These are phyloP conservation scores for Solanum okadae DNA, from an alignment of 257 asterid genomes.

Conservation along the genomic window DNA sequence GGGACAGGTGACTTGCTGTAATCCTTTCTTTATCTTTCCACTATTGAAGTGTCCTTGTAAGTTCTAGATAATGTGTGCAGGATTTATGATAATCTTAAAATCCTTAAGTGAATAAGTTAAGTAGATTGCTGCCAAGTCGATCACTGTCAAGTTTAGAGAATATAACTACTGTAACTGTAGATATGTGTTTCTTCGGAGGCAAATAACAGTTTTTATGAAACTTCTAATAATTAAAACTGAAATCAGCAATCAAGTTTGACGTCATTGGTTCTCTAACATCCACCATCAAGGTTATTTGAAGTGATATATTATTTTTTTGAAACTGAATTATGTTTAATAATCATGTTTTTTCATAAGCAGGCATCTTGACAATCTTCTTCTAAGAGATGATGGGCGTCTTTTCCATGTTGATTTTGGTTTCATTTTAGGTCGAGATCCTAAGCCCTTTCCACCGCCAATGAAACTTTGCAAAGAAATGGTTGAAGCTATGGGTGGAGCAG, in stretches of 20 bases:
- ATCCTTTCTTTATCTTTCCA: not conserved
- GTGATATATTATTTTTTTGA: not conserved
- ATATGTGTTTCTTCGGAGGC: not conserved
- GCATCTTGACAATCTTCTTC: constrained; percentile 95
- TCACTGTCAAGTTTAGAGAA: not conserved
- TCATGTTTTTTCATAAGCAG: constrained; percentile 32
- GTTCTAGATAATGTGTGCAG: not conserved
- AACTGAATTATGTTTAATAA: not conserved
- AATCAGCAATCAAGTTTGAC: not conserved
- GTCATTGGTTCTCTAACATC: not conserved
- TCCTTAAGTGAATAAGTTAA: not conserved
- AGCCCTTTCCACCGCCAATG: constrained; percentile 99
- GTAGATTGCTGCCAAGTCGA: not conserved
- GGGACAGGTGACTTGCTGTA: constrained; percentile 65
- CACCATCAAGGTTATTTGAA: not conserved
- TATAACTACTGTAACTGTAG: not conserved
- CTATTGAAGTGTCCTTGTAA: not conserved
- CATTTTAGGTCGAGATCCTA: constrained; percentile 93
- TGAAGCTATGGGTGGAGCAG: constrained; percentile 99
- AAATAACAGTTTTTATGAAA: not conserved
- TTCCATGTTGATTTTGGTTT: constrained; percentile 97
- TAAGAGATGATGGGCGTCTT: constrained; percentile 93
- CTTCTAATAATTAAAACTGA: not conserved
- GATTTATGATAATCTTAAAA: not conserved
- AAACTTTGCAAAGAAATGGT: constrained; percentile 99